Evolutionary conservation across 75 land plant genomes (phyloP).

Genomic region (Gnetum montanum): DNA sequence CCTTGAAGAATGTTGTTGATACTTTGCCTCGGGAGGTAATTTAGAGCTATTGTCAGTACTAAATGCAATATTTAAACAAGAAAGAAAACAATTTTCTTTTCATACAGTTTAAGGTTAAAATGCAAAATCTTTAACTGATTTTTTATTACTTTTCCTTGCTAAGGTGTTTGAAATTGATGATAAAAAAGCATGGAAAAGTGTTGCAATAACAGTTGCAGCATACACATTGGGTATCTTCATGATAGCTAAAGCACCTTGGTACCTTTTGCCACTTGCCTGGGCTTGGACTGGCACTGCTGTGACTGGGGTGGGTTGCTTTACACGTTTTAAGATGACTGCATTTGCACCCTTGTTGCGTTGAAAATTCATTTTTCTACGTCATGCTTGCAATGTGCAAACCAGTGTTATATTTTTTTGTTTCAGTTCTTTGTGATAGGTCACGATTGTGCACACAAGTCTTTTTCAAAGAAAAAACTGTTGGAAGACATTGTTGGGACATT

Average conservation of each 20-base stretch:
- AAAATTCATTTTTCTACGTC: background rate
- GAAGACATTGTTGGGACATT: constrained; percentile 92
- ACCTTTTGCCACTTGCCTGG: constrained; percentile 92
- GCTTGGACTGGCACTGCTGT: constrained; percentile 92
- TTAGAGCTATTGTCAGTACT: background rate
- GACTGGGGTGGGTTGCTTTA: constrained; percentile 66
- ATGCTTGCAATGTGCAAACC: too few species aligned
- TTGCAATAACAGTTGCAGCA: constrained; percentile 55
- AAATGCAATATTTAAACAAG: too few species aligned
- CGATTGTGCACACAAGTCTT: constrained; percentile 96
- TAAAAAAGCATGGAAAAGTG: constrained; percentile 82
- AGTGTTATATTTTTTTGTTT: constrained; percentile 1
- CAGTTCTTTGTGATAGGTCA: constrained; percentile 99
- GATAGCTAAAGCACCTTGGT: constrained; percentile 93
- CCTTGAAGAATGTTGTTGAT: constrained; percentile 67
- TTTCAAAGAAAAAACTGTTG: constrained; percentile 76
- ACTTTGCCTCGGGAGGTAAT: constrained; percentile 70
- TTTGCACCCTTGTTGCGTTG: background rate
- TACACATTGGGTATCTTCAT: constrained; percentile 64
- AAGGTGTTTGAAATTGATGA: constrained; percentile 90
- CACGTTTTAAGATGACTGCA: too few species aligned
- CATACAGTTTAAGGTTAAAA: background rate
- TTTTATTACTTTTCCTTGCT: constrained; percentile 1
- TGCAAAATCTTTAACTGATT: background rate
- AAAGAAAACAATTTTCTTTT: too few species aligned